Base-by-base conservation (phyloP, 345 rosid species). In the Rhodamnia argentea region DNA sequence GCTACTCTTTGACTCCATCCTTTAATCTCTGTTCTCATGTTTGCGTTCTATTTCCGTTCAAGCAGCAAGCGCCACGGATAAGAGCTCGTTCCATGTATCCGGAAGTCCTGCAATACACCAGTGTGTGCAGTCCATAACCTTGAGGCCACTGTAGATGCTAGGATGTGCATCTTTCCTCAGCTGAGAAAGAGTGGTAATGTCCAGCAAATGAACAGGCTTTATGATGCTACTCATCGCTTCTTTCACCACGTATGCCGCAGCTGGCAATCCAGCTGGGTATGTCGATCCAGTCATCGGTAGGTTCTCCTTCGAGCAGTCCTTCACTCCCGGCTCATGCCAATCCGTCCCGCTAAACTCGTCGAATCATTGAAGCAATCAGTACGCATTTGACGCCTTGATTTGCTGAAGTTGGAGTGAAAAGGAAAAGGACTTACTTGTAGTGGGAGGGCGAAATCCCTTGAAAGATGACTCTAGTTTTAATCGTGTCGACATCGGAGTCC, bases 361-460 rank as follows among this genome's bases (percentile, higher is more conserved):
- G 22, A 86, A 82, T 70, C 10, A 51, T 84, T 62, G 53, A 62
- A 32, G 70, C 40, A 22, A 5, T 47, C 59, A 51, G 27, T 29
- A 37, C 8, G 27, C n/a, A 64, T 64, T 26, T 47, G 82, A 60
- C 20, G 13, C 18, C 5, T 22, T 42, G 81, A 22, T 70, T 37
- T 60, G 16, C 76, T 50, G 55, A 58, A 84, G 44, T 37, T 37
- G 32, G 37, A 50, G 18, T 22, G 76, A 22, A 32, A 62, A 52
- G 74, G 53, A 29, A 54, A 27, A 44, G 57, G 55, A 85, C 92
- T 91, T 83, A 94, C 98, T 91, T 92, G 95, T 94, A 93, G 86
- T 95, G 98, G 26, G 95, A 90, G 5, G 99, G 98, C 26, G 98
- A 94, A 82, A 94, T 89, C 86, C 98, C 98, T 88, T 96, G 98